These are phyloP conservation scores for Coniochaeta prunicola DNA, from an alignment of 2,329 filamentous ascomycete species.

Conservation along the genomic window DNA sequence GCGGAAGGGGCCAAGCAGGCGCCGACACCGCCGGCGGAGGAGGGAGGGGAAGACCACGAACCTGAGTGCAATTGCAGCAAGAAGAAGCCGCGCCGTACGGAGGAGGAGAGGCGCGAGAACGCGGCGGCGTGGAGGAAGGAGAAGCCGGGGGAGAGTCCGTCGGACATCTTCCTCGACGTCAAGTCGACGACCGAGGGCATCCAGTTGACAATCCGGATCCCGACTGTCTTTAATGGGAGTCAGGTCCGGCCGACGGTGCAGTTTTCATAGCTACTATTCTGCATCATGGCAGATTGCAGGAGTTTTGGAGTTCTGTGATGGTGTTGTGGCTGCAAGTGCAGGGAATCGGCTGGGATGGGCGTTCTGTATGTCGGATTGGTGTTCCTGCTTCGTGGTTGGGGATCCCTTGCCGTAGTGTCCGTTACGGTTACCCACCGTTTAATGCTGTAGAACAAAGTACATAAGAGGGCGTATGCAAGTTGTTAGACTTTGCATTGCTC, in stretches of 20 bases:
- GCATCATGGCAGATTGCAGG: background rate
- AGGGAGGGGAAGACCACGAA: background rate
- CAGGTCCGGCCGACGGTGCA: slow-evolving; percentile 21
- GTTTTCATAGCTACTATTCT: slow-evolving; percentile 15
- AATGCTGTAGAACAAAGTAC: background rate
- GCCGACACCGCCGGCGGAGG: background rate
- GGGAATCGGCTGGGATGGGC: background rate
- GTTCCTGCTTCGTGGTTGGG: background rate
- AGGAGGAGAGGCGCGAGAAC: slow-evolving; percentile 24
- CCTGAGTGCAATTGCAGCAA: background rate
- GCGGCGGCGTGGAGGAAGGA: slow-evolving; percentile 28
- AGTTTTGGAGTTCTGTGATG: background rate
- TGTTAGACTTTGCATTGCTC: background rate
- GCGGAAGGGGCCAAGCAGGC: background rate
- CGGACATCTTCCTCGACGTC: slow-evolving; percentile 49
- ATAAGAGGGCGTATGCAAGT: background rate
- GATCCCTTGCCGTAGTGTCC: background rate
- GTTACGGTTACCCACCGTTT: background rate
- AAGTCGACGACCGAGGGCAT: slow-evolving; percentile 51
- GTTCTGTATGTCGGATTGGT: background rate
- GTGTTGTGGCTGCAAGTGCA: background rate
- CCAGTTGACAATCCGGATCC: slow-evolving; percentile 50
- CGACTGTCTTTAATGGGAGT: slow-evolving; percentile 41
- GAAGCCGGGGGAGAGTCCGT: slow-evolving; percentile 32
- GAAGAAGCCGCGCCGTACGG: slow-evolving; percentile 8